phyloP scores from a whole-genome alignment of 106 monocot genomes.

The Dioscorea dumetorum region DNA sequence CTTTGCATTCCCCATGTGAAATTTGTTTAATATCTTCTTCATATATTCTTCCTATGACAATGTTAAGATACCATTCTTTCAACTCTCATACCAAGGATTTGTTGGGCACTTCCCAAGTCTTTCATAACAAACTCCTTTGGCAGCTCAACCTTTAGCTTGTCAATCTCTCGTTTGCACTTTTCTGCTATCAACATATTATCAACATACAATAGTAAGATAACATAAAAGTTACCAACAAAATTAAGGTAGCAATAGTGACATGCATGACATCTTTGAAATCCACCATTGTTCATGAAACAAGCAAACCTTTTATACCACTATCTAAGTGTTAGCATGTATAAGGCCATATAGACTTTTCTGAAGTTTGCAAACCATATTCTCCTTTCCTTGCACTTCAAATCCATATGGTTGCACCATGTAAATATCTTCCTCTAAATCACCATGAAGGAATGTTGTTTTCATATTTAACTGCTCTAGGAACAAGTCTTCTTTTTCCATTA shows the following conservation, averaged over 20 bases:
- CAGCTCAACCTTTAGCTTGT: not conserved
- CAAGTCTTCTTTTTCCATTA: not conserved
- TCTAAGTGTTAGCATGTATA: not conserved
- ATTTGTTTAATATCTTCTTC: not conserved
- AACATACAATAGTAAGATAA: constrained; percentile 1
- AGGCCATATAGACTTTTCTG: constrained; percentile 4
- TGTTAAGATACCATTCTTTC: not conserved
- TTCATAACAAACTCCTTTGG: constrained; percentile 3
- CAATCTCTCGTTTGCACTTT: not conserved
- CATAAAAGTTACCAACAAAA: not conserved
- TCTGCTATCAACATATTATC: constrained; percentile 3
- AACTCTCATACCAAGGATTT: not conserved
- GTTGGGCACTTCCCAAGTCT: not conserved
- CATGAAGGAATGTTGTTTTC: not conserved
- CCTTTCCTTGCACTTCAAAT: not conserved
- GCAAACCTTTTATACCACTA: constrained; percentile 5
- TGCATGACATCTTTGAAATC: not conserved
- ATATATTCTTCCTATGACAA: not conserved
- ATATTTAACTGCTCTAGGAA: not conserved
- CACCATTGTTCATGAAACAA: not conserved
- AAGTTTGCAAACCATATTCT: not conserved
- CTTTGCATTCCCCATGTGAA: not conserved
- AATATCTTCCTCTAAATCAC: not conserved
- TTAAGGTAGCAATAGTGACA: constrained; percentile 1
- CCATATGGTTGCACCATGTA: not conserved